Evolutionary conservation across 1,284 basidiomycete genomes (phyloP), one percentile per base, ranked within the genome.

Genomic region (Trametes sp.): DNA sequence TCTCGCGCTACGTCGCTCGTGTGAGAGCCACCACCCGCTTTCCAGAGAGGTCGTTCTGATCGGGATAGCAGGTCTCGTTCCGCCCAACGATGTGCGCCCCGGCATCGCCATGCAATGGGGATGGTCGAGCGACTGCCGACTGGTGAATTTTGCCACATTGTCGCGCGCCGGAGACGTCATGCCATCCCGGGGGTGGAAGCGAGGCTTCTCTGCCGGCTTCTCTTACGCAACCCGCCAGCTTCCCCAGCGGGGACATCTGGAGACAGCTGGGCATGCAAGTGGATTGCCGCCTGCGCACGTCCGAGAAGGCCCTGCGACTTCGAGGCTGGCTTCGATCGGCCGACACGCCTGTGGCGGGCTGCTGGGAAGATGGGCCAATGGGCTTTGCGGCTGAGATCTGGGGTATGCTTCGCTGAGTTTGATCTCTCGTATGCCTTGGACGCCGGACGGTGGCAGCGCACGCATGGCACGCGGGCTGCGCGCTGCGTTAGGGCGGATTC

Each of bases 391-490:
- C 41, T 50, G 9, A 41, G 54, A 63, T 63, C 61, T 61, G 56
- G 59, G 61, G 64, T 55, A 44, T 48, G 41, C 57, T 60, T 63
- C 65, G 62, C 61, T 63, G 65, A 61, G 61, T 61, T 59, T 58
- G 51, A 61, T 58, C 3, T n/a, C 33, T 14, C 50, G 26, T 23
- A n/a, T 31, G 29, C 52, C 52, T 23, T 50, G n/a, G 5, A 21
- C 42, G n/a, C n/a, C n/a, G n/a, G n/a, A 13, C n/a, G 21, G 23
- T 35, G 53, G 53, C 35, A 14, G n/a, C n/a, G 36, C 50, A 49
- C 35, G n/a, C n/a, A 54, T 59, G 24, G 29, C 51, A 50, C 8
- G 28, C 36, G 50, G 52, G 38, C 42, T 36, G 51, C 33, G 49
- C 29, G 31, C 11, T 13, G 31, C 14, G 23, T 29, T 19, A 14